phyloP scores from a whole-genome alignment of 2,329 filamentous ascomycete genomes.

The Diaporthe sp. region DNA sequence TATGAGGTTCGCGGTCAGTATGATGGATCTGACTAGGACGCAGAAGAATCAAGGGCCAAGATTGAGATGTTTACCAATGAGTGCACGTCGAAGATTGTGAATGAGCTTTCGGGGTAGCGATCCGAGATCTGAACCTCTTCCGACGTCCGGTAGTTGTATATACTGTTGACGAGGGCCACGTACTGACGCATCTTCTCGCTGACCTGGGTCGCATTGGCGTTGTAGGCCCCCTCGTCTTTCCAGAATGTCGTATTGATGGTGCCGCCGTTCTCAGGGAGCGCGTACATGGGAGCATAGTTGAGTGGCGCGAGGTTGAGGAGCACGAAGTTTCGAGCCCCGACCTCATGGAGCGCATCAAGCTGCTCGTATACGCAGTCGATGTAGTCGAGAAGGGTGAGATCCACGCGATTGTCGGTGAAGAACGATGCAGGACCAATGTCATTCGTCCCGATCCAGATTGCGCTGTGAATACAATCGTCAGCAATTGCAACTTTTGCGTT shows the following conservation, averaged over 20 bases:
- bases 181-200: conserved; percentile 66
- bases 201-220: conserved; percentile 63
- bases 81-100: conserved; percentile 70
- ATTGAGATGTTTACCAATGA: conserved; percentile 56
- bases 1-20: conserved; percentile 45
- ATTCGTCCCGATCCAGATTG: conserved; percentile 74
- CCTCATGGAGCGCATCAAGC: conserved; percentile 62
- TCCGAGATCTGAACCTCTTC: conserved; percentile 58
- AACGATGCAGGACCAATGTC: conserved; percentile 69
- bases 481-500: not conserved
- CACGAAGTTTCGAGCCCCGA: conserved; percentile 70
- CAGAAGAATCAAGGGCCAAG: not conserved
- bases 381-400: conserved; percentile 62
- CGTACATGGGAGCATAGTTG: conserved; percentile 67
- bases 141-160: conserved; percentile 66
- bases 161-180: conserved; percentile 63
- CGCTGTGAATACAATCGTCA: conserved; percentile 38
- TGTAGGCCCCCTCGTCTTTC: conserved; percentile 54
- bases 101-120: conserved; percentile 61
- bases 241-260: conserved; percentile 60
- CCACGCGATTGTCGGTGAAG: conserved; percentile 67
- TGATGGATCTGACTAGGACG: not conserved
- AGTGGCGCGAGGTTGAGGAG: conserved; percentile 69
- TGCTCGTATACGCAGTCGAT: conserved; percentile 67
- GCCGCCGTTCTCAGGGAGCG: conserved; percentile 59